Conservation (phyloP, 257 asterid genomes). For the Echium plantagineum region DNA sequence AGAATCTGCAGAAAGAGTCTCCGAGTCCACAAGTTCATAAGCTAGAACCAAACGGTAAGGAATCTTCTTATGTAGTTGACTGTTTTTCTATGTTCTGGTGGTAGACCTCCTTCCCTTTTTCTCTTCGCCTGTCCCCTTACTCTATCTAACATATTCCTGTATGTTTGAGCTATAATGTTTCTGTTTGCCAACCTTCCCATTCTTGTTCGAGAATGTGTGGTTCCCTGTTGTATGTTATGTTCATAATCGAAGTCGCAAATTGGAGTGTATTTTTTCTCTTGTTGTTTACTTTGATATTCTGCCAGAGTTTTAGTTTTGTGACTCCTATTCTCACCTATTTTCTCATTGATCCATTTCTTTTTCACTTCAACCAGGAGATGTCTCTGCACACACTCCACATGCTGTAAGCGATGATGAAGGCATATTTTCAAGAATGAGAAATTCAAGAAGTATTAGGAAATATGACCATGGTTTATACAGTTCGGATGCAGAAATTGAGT, state of each 20-base stretch:
- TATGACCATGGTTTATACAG: slow-evolving; percentile 56
- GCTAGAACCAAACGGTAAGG: slow-evolving; percentile 26
- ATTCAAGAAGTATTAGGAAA: slow-evolving; percentile 46
- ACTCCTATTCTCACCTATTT: background rate
- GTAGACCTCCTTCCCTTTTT: slow-evolving; percentile 7
- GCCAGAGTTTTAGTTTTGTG: background rate
- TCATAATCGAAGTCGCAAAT: too few species aligned
- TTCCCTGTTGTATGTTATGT: too few species aligned
- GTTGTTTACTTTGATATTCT: background rate
- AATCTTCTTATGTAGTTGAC: background rate
- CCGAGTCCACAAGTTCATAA: slow-evolving; percentile 32
- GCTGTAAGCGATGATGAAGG: slow-evolving; percentile 52
- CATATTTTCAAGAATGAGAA: slow-evolving; percentile 42
- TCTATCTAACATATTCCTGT: too few species aligned
- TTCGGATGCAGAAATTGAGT: slow-evolving; percentile 91
- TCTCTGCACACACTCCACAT: slow-evolving; percentile 25
- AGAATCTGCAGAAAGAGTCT: slow-evolving; percentile 20
- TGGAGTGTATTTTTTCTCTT: too few species aligned
- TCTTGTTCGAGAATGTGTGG: slow-evolving; percentile 31
- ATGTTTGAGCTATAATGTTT: too few species aligned
- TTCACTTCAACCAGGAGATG: slow-evolving; percentile 27
- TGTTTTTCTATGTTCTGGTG: too few species aligned
- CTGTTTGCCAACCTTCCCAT: slow-evolving; percentile 3
- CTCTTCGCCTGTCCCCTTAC: too few species aligned
- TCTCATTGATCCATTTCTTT: slow-evolving; percentile 1